A percentile compares a stretch with the other conserved stretches of the same genome.
phyloP scores from a whole-genome alignment of 768 basidiomycete species.

The Tylopilus sp. region DNA sequence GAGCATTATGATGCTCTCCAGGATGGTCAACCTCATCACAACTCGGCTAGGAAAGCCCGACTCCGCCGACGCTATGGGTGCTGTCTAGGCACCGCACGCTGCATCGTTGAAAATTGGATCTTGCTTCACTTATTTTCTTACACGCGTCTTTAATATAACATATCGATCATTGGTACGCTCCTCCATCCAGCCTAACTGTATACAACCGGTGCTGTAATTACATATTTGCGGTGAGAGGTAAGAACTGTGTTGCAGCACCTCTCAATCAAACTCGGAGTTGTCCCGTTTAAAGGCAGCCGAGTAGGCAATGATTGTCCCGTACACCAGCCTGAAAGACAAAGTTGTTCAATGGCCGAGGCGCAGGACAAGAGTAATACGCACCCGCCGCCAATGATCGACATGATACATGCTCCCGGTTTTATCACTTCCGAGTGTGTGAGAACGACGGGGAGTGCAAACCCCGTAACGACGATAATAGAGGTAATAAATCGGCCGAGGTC shows the following conservation, averaged over 20 bases:
- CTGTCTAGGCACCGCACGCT: conserved; percentile 1
- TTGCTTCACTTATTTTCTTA: neutral
- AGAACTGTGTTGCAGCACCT: neutral
- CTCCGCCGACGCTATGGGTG: neutral
- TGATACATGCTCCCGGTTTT: conserved; percentile 75
- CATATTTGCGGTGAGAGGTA: conserved; percentile 12
- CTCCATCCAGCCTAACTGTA: neutral
- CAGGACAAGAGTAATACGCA: conserved; percentile 27
- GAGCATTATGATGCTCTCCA: conserved; percentile 23
- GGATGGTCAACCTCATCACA: conserved; percentile 31
- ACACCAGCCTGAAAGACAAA: conserved; percentile 57
- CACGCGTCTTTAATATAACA: neutral
- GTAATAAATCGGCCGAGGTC: conserved; percentile 97
- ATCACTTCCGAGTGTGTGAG: conserved; percentile 92
- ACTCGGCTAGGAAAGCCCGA: conserved; percentile 24
- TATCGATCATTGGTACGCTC: neutral
- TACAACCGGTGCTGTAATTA: conserved; percentile 13
- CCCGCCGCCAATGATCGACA: conserved; percentile 95
- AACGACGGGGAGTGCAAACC: conserved; percentile 89
- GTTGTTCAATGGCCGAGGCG: neutral
- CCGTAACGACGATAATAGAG: conserved; percentile 84
- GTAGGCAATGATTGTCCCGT: conserved; percentile 88
- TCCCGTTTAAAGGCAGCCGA: conserved; percentile 80
- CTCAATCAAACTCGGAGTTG: conserved; percentile 73
- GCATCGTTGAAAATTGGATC: neutral